Evolutionary conservation across 202 grass and related monocot genomes (phyloP).

Genomic region (Panicum virgatum): DNA sequence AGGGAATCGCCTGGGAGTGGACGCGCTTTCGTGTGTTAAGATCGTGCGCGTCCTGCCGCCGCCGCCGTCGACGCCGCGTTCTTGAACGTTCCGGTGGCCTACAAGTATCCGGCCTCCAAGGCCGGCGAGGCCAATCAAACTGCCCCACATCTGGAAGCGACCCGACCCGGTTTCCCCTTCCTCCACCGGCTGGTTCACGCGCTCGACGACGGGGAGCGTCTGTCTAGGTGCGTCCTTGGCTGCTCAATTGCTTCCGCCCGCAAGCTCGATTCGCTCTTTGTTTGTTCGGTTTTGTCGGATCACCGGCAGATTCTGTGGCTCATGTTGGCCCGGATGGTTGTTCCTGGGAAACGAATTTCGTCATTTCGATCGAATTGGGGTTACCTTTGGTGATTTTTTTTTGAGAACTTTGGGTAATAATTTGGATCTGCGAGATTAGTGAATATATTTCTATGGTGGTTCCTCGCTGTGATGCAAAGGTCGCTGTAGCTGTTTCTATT

Average conservation of each 20-base stretch:
- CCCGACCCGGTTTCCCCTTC: not conserved
- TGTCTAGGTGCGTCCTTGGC: constrained; percentile 23
- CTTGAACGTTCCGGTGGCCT: constrained; percentile 34
- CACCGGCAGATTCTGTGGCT: not conserved
- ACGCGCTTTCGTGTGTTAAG: no score
- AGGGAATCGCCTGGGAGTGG: no score
- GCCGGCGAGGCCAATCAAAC: not conserved
- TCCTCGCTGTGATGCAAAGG: not conserved
- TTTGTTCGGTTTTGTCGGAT: not conserved
- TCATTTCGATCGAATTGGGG: not conserved
- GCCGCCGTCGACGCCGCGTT: constrained; percentile 29
- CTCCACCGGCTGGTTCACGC: not conserved
- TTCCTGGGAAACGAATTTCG: not conserved
- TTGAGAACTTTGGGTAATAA: not conserved
- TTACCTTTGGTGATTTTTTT: no score
- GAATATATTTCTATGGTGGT: not conserved
- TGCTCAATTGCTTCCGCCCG: not conserved
- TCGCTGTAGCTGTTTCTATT: not conserved
- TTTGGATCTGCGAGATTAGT: not conserved
- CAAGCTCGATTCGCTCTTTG: not conserved
- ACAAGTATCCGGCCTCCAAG: not conserved
- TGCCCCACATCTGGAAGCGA: not conserved
- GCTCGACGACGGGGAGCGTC: not conserved
- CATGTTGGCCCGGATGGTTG: not conserved
- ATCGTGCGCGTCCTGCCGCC: not conserved